phyloP scores from a whole-genome alignment of 1,139 yeast species.

The Scheffersomyces titani region DNA sequence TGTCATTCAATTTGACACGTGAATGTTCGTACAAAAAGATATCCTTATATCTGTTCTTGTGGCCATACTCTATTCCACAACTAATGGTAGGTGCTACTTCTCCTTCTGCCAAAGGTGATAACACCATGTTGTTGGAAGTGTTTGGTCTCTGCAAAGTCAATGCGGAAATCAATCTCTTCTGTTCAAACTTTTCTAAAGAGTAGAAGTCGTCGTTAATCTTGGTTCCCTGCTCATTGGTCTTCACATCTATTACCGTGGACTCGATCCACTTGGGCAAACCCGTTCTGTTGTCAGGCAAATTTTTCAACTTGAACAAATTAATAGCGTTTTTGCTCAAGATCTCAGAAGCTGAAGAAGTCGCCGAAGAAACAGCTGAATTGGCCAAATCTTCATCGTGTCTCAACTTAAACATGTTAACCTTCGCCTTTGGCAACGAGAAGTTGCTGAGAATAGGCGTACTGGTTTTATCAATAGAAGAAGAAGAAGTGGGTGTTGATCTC shows the following conservation, averaged over 20 bases:
- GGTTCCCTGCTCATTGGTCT: conserved; percentile 21
- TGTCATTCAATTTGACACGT: conserved; percentile 54
- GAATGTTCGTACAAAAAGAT: conserved; percentile 83
- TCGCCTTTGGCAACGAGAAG: conserved; percentile 27
- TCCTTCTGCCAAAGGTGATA: conserved; percentile 8
- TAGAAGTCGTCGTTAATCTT: conserved; percentile 30
- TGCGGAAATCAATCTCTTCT: conserved; percentile 32
- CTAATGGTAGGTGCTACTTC: conserved; percentile 30
- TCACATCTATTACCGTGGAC: conserved; percentile 25
- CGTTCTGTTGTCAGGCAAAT: conserved; percentile 12
- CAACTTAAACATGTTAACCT: conserved; percentile 29
- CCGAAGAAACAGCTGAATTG: conserved; percentile 9
- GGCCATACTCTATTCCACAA: conserved; percentile 71
- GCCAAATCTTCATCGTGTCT: conserved; percentile 41
- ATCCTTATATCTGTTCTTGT: conserved; percentile 77
- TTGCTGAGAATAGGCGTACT: conserved; percentile 31
- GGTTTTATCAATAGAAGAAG: conserved; percentile 6
- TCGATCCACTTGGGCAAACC: conserved; percentile 36
- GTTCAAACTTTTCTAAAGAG: conserved; percentile 31
- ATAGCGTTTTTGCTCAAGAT: conserved; percentile 16
- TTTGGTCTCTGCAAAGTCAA: conserved; percentile 17
- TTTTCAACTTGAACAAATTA: conserved; percentile 16
- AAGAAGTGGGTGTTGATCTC: neutral
- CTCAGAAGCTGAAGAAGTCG: conserved; percentile 9
- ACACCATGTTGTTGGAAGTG: conserved; percentile 1